Percentiles rank a stretch among this genome's conserved stretches.
Evolutionary conservation across 805 yeast species (phyloP).

Genomic region (Debaryomyces prosopidis): DNA sequence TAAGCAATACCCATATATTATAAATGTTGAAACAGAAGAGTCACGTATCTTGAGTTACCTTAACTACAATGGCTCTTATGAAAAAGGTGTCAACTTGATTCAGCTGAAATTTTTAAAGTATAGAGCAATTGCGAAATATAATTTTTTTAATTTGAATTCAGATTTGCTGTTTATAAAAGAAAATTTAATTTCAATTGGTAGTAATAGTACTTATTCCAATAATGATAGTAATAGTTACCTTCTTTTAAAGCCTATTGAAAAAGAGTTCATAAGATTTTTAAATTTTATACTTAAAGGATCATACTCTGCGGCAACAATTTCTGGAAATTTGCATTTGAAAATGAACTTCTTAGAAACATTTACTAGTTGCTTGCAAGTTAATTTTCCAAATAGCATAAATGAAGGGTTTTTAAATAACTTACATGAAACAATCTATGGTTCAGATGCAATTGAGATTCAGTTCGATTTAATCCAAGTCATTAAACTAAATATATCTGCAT

Average conservation of each 20-base stretch:
- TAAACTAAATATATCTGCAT: neutral
- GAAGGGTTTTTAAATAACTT: neutral
- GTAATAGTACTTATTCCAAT: neutral
- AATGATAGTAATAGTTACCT: neutral
- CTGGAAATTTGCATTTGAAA: neutral
- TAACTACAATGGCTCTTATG: conserved; percentile 7
- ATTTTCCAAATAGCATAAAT: conserved; percentile 3
- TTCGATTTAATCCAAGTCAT: conserved; percentile 10
- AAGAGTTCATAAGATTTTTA: conserved; percentile 10
- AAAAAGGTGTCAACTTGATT: conserved; percentile 8
- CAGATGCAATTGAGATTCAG: conserved; percentile 11
- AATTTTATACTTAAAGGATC: conserved; percentile 11
- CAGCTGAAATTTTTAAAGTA: conserved; percentile 7
- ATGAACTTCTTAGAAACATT: conserved; percentile 2
- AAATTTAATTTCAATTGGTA: neutral
- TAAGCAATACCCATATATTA: conserved; percentile 7
- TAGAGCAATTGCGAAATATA: conserved; percentile 9
- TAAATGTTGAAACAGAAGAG: conserved; percentile 17
- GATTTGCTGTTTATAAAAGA: conserved; percentile 1
- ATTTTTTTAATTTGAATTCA: conserved; percentile 14
- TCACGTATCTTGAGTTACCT: conserved; percentile 11
- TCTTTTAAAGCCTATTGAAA: conserved; percentile 4
- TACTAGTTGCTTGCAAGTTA: conserved; percentile 10
- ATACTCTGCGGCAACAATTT: conserved; percentile 5
- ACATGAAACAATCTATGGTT: conserved; percentile 7